A percentile compares a stretch with the other conserved stretches of the same genome.
These are phyloP conservation scores for Colletotrichum aenigma DNA, from an alignment of 2,329 filamentous ascomycete genomes.

Conservation along the genomic window DNA sequence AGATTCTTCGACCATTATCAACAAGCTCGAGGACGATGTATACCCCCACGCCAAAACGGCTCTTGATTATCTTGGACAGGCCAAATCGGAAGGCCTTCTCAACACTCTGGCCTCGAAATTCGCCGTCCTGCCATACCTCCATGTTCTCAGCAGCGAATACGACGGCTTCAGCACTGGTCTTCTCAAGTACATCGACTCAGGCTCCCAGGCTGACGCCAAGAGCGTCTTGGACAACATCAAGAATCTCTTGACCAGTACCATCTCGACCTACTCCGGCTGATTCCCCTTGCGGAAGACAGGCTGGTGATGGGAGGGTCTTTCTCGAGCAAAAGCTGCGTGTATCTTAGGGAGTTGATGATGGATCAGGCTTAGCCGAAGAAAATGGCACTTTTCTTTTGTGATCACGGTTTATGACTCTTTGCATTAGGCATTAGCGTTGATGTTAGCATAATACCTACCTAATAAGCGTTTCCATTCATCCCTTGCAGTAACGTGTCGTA, in stretches of 20 bases:
- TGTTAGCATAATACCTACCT: not conserved
- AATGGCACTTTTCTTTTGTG: not conserved
- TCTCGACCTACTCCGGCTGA: not conserved
- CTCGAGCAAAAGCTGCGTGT: not conserved
- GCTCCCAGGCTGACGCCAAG: not conserved
- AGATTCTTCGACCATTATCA: not conserved
- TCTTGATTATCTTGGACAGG: not conserved
- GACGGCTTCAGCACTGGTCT: not conserved
- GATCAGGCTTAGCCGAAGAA: not conserved
- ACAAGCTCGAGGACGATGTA: not conserved
- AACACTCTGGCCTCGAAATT: not conserved
- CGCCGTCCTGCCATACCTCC: not conserved
- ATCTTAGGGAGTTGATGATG: not conserved
- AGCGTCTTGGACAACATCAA: not conserved
- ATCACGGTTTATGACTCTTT: not conserved
- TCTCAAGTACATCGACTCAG: constrained; percentile 15
- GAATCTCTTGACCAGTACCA: not conserved
- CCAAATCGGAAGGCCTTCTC: not conserved
- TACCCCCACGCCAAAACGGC: not conserved
- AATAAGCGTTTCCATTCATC: not conserved
- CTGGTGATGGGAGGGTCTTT: not conserved
- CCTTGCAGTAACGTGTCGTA: not conserved
- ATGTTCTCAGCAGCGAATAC: not conserved
- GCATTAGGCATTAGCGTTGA: not conserved
- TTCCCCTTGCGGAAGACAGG: not conserved